A percentile compares a stretch with the other conserved stretches of the same genome.
Conservation (phyloP, 495 filamentous ascomycete genomes). For the Hypoxylon trugodes region DNA sequence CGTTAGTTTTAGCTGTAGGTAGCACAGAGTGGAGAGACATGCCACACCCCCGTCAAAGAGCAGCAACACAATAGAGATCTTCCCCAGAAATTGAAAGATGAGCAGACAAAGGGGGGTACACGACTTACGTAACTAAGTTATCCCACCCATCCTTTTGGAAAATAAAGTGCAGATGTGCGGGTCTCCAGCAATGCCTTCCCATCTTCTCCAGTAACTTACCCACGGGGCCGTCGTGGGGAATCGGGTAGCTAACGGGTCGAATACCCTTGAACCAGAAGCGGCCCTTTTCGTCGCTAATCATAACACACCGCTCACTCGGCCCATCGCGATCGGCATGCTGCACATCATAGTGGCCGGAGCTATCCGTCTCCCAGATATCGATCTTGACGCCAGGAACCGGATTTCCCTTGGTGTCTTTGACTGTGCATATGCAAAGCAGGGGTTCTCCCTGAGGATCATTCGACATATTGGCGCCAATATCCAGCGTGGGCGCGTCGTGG, state of each 20-base stretch:
- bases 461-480: conserved; percentile 73
- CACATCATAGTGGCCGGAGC: conserved; percentile 87
- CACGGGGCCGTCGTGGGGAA: conserved; percentile 89
- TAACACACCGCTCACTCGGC: conserved; percentile 82
- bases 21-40: no score
- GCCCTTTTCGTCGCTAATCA: conserved; percentile 74
- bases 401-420: conserved; percentile 72
- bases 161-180: conserved; percentile 95
- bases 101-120: not conserved
- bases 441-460: conserved; percentile 75
- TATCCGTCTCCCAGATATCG: conserved; percentile 96
- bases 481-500: conserved; percentile 76
- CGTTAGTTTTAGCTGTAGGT: not conserved
- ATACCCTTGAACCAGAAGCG: conserved; percentile 90
- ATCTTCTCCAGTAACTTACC: conserved; percentile 77
- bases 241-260: conserved; percentile 87
- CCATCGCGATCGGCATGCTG: conserved; percentile 75
- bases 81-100: not conserved
- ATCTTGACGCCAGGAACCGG: conserved; percentile 77
- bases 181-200: conserved; percentile 80
- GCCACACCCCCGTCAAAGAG: no score
- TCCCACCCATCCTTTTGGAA: conserved; percentile 86
- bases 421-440: conserved; percentile 77
- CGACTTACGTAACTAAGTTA: conserved; percentile 82
- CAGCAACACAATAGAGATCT: not conserved